A percentile compares a stretch with the other conserved stretches of the same genome.
These are phyloP conservation scores for Auricularia auricula-judae DNA, from an alignment of 768 basidiomycete species.

Conservation along the genomic window DNA sequence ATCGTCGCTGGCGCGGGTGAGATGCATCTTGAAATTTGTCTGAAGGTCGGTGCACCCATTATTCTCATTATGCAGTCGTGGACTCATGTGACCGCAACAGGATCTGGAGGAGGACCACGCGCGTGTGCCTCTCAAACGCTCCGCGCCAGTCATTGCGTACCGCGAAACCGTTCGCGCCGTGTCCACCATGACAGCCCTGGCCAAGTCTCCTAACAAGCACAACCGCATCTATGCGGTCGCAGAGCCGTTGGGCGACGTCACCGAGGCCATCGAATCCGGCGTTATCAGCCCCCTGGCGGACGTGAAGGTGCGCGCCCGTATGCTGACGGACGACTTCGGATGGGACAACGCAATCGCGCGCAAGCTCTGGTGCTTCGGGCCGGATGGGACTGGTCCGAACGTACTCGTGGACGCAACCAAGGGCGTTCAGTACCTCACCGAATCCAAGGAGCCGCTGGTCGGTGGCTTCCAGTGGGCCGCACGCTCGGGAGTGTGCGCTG, in stretches of 20 bases:
- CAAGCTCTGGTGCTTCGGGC: conserved; percentile 45
- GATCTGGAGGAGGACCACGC: conserved; percentile 46
- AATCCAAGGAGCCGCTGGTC: conserved; percentile 44
- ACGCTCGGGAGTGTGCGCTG: conserved; percentile 35
- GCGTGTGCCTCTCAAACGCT: conserved; percentile 40
- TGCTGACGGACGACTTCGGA: conserved; percentile 41
- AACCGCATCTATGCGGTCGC: conserved; percentile 39
- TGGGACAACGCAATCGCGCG: conserved; percentile 43
- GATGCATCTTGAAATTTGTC: conserved; percentile 42
- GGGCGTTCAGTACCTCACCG: conserved; percentile 40
- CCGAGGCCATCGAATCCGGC: conserved; percentile 35
- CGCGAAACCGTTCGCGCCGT: conserved; percentile 39
- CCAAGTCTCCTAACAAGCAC: conserved; percentile 50
- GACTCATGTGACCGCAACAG: conserved; percentile 6
- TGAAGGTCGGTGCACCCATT: conserved; percentile 21
- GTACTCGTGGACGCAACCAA: conserved; percentile 39
- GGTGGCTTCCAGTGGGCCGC: conserved; percentile 47
- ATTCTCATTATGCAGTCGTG: not conserved
- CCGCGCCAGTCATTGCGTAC: conserved; percentile 40
- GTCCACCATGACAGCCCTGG: conserved; percentile 39
- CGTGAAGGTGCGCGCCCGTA: conserved; percentile 37
- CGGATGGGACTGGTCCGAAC: conserved; percentile 38
- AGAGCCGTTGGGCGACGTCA: conserved; percentile 34
- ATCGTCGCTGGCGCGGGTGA: conserved; percentile 45
- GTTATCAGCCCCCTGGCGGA: conserved; percentile 38